A percentile compares a stretch with the other conserved stretches of the same genome.
Evolutionary conservation across 805 yeast genomes (phyloP).

Genomic region (Teunomyces cretensis): DNA sequence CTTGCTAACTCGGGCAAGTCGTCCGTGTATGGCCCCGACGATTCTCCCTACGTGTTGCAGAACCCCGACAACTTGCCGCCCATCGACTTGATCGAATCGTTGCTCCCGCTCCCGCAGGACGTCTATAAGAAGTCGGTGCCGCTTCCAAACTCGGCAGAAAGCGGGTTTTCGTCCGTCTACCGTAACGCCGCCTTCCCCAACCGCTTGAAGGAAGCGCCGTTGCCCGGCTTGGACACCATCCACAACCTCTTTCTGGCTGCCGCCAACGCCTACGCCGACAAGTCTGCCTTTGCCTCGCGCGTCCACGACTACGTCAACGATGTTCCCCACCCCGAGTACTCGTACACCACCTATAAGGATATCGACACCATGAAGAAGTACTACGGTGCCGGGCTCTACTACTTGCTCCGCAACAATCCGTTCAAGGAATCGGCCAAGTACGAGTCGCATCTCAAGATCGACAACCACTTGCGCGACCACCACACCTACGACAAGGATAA

Average conservation of each 20-base stretch:
- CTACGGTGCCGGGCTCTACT: conserved; percentile 24
- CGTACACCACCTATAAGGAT: conserved; percentile 16
- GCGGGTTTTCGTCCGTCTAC: conserved; percentile 31
- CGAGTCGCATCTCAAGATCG: conserved; percentile 23
- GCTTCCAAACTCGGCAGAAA: conserved; percentile 16
- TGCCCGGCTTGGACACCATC: conserved; percentile 19
- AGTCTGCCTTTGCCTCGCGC: conserved; percentile 17
- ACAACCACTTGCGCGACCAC: conserved; percentile 13
- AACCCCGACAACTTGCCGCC: conserved; percentile 9
- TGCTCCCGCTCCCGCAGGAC: conserved; percentile 17
- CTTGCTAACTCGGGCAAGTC: conserved; percentile 1
- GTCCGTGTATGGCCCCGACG: conserved; percentile 13
- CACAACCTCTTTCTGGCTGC: conserved; percentile 17
- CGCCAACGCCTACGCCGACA: conserved; percentile 11
- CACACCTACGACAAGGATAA: conserved; percentile 16
- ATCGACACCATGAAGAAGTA: conserved; percentile 13
- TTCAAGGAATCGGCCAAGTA: conserved; percentile 14
- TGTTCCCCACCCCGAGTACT: conserved; percentile 12
- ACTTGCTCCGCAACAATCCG: conserved; percentile 20
- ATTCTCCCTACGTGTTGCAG: conserved; percentile 17
- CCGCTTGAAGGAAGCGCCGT: conserved; percentile 20
- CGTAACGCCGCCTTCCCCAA: conserved; percentile 25
- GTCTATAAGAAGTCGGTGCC: conserved; percentile 9
- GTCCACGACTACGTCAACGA: conserved; percentile 18
- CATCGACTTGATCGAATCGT: conserved; percentile 10